These are phyloP conservation scores for Botryotinia convoluta DNA, from an alignment of 2,329 filamentous ascomycete genomes.

Conservation along the genomic window DNA sequence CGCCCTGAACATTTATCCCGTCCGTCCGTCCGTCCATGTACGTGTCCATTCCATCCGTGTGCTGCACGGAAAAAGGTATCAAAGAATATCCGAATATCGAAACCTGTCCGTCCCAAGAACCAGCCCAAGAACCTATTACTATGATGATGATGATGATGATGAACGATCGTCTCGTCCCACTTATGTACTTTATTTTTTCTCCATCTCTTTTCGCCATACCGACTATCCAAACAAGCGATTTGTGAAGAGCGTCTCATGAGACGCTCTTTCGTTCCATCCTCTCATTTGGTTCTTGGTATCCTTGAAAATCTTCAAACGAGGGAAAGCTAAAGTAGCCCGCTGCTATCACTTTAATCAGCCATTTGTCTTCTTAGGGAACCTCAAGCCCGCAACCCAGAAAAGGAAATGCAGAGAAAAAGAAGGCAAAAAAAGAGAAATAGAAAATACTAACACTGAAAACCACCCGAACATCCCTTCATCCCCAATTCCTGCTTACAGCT, in stretches of 20 bases:
- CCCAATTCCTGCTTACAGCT: slow-evolving; percentile 23
- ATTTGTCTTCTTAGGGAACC: not conserved
- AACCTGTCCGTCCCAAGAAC: slow-evolving; percentile 7
- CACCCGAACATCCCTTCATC: slow-evolving; percentile 8
- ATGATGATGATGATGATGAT: slow-evolving; percentile 8
- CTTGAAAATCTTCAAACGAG: slow-evolving; percentile 66
- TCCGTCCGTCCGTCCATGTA: not conserved
- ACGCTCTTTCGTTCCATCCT: slow-evolving; percentile 22
- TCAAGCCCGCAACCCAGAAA: not conserved
- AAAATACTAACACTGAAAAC: slow-evolving; percentile 15
- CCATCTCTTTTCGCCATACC: not conserved
- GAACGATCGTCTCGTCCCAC: not conserved
- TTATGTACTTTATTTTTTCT: not conserved
- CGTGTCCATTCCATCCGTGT: not conserved
- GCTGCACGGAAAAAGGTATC: slow-evolving; percentile 5
- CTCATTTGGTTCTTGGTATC: slow-evolving; percentile 44
- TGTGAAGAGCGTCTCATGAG: not conserved
- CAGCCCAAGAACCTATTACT: slow-evolving; percentile 13
- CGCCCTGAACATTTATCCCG: slow-evolving; percentile 10
- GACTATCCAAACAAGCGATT: not conserved
- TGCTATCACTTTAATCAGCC: slow-evolving; percentile 30
- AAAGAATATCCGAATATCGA: slow-evolving; percentile 13
- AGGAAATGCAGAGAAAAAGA: not conserved
- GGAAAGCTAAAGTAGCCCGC: slow-evolving; percentile 71
- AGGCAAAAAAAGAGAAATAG: not conserved